Conservation (phyloP, 192 early-diverging fungal species). For the Blastocladiella britannica region DNA sequence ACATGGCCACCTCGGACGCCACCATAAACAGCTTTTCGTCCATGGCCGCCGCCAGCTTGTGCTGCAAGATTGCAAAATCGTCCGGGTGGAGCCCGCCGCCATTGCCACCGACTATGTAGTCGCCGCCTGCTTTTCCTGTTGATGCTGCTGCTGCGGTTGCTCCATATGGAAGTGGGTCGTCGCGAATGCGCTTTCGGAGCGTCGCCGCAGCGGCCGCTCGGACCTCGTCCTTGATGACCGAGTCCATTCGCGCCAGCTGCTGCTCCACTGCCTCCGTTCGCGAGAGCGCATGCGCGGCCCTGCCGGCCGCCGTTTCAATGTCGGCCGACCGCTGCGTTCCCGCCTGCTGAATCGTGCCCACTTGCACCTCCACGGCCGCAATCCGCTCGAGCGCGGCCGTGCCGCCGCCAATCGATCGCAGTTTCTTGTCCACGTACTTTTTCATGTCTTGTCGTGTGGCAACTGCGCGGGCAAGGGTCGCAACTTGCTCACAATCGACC, state of each 20-base stretch:
- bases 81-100: neutral
- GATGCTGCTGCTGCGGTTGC: neutral
- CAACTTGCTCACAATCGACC: conserved; percentile 19
- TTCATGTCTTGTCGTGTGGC: conserved; percentile 20
- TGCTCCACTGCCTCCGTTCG: neutral
- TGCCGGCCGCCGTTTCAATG: neutral
- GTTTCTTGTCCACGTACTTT: conserved; percentile 1
- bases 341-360: no score
- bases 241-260: neutral
- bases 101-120: neutral
- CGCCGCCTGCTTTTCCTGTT: neutral
- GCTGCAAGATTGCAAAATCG: neutral
- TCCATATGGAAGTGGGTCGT: neutral
- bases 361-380: neutral
- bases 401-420: neutral
- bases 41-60: neutral
- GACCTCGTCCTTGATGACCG: neutral
- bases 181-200: neutral
- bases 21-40: conserved; percentile 30
- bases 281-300: neutral
- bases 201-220: no score
- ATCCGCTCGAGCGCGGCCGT: neutral
- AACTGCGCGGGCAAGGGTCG: conserved; percentile 22
- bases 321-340: no score
- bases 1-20: conserved; percentile 18